Percentiles rank a stretch among this genome's conserved stretches.
phyloP scores from a whole-genome alignment of 2,329 filamentous ascomycete species.

The Lecanicillium sp. region DNA sequence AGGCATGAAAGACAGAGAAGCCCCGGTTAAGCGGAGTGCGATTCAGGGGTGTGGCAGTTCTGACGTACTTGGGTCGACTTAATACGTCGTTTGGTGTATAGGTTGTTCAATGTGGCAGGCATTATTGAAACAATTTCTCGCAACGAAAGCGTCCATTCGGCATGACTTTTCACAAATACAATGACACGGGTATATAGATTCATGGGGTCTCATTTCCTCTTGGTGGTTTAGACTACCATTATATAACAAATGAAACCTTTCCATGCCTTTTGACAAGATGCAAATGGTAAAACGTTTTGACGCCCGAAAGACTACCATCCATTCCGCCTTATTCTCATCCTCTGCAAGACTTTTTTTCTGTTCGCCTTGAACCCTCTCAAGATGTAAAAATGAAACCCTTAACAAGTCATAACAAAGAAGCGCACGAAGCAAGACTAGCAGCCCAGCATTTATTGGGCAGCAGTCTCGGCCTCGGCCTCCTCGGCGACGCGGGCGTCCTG shows the following conservation, averaged over 20 bases:
- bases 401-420: constrained; percentile 7
- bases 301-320: constrained; percentile 34
- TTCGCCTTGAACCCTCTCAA: constrained; percentile 12
- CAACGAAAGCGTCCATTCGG: neutral
- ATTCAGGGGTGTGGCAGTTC: too few relatives aligned
- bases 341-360: neutral
- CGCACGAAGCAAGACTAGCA: constrained; percentile 6
- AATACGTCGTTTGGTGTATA: too few relatives aligned
- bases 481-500: constrained; percentile 55
- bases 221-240: constrained; percentile 32
- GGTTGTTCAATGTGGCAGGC: too few relatives aligned
- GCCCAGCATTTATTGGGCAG: constrained; percentile 31
- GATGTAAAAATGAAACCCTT: constrained; percentile 7
- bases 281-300: constrained; percentile 34
- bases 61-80: too few relatives aligned
- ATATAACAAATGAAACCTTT: constrained; percentile 34
- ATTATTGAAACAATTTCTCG: neutral
- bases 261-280: constrained; percentile 33
- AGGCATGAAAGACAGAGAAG: too few relatives aligned
- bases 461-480: constrained; percentile 49
- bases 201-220: constrained; percentile 31
- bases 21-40: too few relatives aligned
- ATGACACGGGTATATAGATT: constrained; percentile 13
- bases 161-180: neutral
- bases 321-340: neutral